Percentiles rank a stretch among this genome's conserved stretches.
Conservation (phyloP, 2,329 filamentous ascomycete species). For the Alternaria viburni region DNA sequence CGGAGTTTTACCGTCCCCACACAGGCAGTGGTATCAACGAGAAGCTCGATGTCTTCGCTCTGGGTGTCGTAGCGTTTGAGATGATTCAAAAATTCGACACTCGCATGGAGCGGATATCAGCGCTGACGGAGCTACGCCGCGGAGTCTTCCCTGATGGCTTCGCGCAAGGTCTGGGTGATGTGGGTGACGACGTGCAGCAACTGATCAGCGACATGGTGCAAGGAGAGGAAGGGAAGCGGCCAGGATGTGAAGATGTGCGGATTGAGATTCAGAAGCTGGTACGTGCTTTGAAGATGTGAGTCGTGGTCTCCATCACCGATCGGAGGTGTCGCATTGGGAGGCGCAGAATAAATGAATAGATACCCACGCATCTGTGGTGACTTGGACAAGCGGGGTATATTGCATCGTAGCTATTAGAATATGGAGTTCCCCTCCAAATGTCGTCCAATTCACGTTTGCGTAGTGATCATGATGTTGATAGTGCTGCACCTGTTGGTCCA, state of each 20-base stretch:
- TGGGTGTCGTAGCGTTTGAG: slow-evolving; percentile 69
- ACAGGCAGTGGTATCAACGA: slow-evolving; percentile 47
- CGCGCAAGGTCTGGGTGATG: slow-evolving; percentile 22
- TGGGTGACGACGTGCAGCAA: slow-evolving; percentile 27
- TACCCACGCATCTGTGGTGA: background rate
- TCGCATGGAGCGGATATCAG: slow-evolving; percentile 49
- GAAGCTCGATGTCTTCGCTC: slow-evolving; percentile 66
- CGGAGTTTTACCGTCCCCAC: slow-evolving; percentile 66
- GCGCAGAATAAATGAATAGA: background rate
- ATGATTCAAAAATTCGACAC: slow-evolving; percentile 60
- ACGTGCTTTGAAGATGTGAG: slow-evolving; percentile 17
- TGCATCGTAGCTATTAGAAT: background rate
- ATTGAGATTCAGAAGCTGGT: slow-evolving; percentile 29
- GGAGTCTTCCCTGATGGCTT: slow-evolving; percentile 42
- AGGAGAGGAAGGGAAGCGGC: slow-evolving; percentile 35
- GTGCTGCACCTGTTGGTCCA: background rate
- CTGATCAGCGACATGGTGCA: slow-evolving; percentile 43
- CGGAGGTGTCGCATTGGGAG: background rate
- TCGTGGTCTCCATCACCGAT: background rate
- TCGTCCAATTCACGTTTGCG: background rate
- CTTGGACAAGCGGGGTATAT: background rate
- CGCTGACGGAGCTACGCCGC: slow-evolving; percentile 41
- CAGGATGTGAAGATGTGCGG: slow-evolving; percentile 40
- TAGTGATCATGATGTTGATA: background rate
- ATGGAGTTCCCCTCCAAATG: background rate